Evolutionary conservation across 352 stramenopile species (phyloP), one percentile per base, ranked within the genome.

Genomic region (Pythium coloratum): DNA sequence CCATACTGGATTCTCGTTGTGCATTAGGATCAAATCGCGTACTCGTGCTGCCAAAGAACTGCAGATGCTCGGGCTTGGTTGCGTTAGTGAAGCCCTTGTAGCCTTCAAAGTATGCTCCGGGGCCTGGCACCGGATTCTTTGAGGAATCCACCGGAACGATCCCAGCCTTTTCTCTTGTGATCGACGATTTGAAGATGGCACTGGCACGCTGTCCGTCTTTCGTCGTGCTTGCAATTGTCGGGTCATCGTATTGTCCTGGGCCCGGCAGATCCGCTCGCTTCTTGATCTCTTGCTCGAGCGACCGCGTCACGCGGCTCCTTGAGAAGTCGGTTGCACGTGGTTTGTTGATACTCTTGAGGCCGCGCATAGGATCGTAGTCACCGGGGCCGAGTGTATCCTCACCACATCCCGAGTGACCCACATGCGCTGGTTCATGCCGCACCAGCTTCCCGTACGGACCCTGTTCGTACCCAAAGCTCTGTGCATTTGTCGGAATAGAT

Each of bases 391-490:
- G 75, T 0, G 83, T 90, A 42, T 94, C 85, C 12, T 80, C 71
- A 3, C 78, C 77, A 47, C 75, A 71, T 0, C 85, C 85, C 56
- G 80, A 76, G 60, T 92, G 75, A 0, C 83, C 82, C 0, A 88
- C 72, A 32, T 80, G 75, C 0, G 67, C 71, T 8, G 86, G 83
- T n/a, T 91, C 69, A 24, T 94, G 82, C 0, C 82, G 82, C 32
- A 94, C 74, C 2, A 94, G 73, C 47, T 92, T 91, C 0, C 86
- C 86, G 64, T 92, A 81, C 4, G 78, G 76, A 9, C 79, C 73
- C 71, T 94, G 78, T 26, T 92, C 86, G 53, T 94, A 92, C 3
- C 86, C 86, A 66, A 89, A 94, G 65, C 86, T 94, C 55, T 94
- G 86, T 5, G 82, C 78, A 0, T 85, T 70, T 3, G 74, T 89